phyloP scores from a whole-genome alignment of 1,139 yeast genomes.

The Meyerozyma guilliermondii region DNA sequence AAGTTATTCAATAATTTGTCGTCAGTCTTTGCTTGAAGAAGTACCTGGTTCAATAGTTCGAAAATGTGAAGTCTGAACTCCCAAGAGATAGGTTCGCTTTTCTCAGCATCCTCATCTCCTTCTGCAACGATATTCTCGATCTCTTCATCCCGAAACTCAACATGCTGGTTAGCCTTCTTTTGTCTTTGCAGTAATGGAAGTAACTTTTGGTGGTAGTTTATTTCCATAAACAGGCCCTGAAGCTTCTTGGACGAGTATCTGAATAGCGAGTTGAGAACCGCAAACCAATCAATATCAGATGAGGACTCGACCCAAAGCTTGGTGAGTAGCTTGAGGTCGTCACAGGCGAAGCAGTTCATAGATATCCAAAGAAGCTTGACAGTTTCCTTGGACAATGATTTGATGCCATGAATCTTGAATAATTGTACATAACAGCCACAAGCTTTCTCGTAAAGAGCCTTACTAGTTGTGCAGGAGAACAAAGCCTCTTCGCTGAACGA shows the following conservation, averaged over 20 bases:
- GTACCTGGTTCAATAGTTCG: constrained; percentile 49
- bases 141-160: constrained; percentile 43
- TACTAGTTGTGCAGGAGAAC: constrained; percentile 39
- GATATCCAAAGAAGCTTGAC: constrained; percentile 39
- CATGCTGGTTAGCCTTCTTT: constrained; percentile 27
- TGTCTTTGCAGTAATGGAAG: constrained; percentile 42
- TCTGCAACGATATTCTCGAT: constrained; percentile 39
- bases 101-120: constrained; percentile 25
- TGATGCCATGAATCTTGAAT: constrained; percentile 32
- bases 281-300: constrained; percentile 36
- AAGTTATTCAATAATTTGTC: constrained; percentile 37
- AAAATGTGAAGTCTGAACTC: constrained; percentile 61
- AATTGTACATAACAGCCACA: constrained; percentile 38
- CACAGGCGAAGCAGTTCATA: constrained; percentile 38
- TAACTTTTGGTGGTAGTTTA: constrained; percentile 37
- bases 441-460: constrained; percentile 30
- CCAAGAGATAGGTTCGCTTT: constrained; percentile 67
- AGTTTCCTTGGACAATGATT: constrained; percentile 30
- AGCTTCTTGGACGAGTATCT: constrained; percentile 34
- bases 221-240: constrained; percentile 34
- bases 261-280: constrained; percentile 33
- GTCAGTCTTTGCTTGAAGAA: constrained; percentile 38
- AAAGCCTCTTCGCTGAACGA: constrained; percentile 29
- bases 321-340: constrained; percentile 28
- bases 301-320: constrained; percentile 38